Percentiles rank a stretch among this genome's conserved stretches.
These are phyloP conservation scores for Magnaporthiopsis incrustans DNA, from an alignment of 2,329 filamentous ascomycete species.

Conservation along the genomic window DNA sequence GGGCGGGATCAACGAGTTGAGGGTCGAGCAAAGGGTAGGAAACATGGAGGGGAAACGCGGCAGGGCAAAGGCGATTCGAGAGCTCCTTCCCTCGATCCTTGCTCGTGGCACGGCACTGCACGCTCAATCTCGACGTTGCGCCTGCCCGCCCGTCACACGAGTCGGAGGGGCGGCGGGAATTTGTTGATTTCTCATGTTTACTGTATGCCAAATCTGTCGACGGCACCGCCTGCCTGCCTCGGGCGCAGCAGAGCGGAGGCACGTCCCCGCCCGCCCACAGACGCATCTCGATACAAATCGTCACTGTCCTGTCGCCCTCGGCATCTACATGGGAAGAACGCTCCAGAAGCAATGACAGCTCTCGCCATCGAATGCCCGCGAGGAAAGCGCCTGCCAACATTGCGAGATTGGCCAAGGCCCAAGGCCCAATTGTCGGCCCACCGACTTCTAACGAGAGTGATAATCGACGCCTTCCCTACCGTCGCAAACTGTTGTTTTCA, in stretches of 20 bases:
- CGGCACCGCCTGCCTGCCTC: not conserved
- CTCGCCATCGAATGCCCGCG: too few species aligned
- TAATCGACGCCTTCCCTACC: not conserved
- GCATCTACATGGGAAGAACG: not conserved
- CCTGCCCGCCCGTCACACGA: not conserved
- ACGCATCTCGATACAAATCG: too few species aligned
- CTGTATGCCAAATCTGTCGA: not conserved
- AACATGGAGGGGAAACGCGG: not conserved
- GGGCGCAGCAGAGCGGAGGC: not conserved
- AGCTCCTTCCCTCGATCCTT: not conserved
- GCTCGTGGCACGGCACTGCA: not conserved
- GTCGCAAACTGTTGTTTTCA: not conserved
- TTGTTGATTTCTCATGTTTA: not conserved
- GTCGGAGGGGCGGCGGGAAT: not conserved
- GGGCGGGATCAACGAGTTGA: not conserved
- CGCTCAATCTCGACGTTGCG: not conserved
- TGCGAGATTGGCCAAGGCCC: too few species aligned
- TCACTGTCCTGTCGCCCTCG: too few species aligned
- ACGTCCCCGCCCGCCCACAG: not conserved
- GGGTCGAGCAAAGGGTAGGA: too few species aligned
- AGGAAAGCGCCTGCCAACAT: not conserved
- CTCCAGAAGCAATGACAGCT: not conserved
- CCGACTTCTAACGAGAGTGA: not conserved
- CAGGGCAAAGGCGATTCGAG: not conserved
- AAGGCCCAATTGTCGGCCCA: too few species aligned